Evolutionary conservation across 2,329 filamentous ascomycete species (phyloP).

Genomic region (Ophiostoma ips): DNA sequence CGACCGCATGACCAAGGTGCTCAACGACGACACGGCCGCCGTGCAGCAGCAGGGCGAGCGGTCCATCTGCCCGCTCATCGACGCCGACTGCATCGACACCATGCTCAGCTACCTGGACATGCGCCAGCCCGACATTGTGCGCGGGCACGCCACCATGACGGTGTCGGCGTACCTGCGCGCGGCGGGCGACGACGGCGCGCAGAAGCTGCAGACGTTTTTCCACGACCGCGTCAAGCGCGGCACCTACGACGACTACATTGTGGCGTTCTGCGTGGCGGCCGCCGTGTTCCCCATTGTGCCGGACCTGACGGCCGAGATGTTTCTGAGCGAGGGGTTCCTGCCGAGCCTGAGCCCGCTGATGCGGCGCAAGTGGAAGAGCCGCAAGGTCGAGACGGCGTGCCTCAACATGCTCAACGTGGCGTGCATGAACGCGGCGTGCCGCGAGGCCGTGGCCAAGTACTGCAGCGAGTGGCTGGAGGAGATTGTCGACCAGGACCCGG

Average conservation of each 20-base stretch:
- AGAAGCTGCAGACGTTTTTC: slow-evolving; percentile 62
- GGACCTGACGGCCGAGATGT: slow-evolving; percentile 59
- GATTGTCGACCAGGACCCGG: slow-evolving; percentile 59
- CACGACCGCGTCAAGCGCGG: slow-evolving; percentile 54
- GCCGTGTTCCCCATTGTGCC: slow-evolving; percentile 78
- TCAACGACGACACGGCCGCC: slow-evolving; percentile 38
- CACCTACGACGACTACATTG: slow-evolving; percentile 76
- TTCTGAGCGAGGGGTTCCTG: slow-evolving; percentile 80
- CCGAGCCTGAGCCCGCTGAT: slow-evolving; percentile 63
- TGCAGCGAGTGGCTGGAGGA: slow-evolving; percentile 80
- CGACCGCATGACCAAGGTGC: slow-evolving; percentile 43
- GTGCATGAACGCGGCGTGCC: slow-evolving; percentile 70
- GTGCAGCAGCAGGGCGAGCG: slow-evolving; percentile 30
- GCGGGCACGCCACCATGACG: slow-evolving; percentile 69
- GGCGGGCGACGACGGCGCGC: slow-evolving; percentile 54
- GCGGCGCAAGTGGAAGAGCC: slow-evolving; percentile 67
- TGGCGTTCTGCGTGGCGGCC: slow-evolving; percentile 86
- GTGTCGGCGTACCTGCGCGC: slow-evolving; percentile 74
- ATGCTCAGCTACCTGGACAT: slow-evolving; percentile 79
- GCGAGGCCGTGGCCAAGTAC: slow-evolving; percentile 71
- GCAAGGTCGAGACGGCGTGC: slow-evolving; percentile 72
- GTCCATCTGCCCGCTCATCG: slow-evolving; percentile 48
- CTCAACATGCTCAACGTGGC: slow-evolving; percentile 85
- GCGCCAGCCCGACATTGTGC: slow-evolving; percentile 57
- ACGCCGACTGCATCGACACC: slow-evolving; percentile 67